These are phyloP conservation scores for Cetraspora pellucida DNA, from an alignment of 192 early-diverging fungal genomes.

Conservation along the genomic window DNA sequence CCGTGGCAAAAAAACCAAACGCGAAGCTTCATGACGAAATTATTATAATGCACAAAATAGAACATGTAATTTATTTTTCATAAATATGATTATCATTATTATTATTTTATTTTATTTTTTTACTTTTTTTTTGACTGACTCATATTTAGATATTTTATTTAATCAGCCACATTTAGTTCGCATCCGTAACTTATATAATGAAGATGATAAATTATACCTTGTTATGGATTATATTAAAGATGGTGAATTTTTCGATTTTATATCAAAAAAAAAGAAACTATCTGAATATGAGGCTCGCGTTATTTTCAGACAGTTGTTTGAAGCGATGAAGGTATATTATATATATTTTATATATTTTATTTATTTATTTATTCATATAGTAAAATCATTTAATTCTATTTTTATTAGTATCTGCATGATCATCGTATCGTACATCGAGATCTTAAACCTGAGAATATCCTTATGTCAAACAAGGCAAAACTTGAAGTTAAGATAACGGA, in stretches of 20 bases:
- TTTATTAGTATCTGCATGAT: slow-evolving; percentile 70
- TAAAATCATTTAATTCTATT: too few species aligned
- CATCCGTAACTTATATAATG: not conserved
- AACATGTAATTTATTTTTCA: not conserved
- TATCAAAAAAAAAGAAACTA: slow-evolving; percentile 72
- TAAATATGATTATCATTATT: not conserved
- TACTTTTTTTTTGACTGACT: not conserved
- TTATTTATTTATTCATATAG: too few species aligned
- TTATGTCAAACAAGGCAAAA: slow-evolving; percentile 52
- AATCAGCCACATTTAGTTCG: not conserved
- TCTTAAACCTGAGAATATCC: slow-evolving; percentile 84
- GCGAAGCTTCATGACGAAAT: not conserved
- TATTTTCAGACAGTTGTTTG: slow-evolving; percentile 78
- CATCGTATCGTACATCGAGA: slow-evolving; percentile 90
- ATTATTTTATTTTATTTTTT: not conserved
- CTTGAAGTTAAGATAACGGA: slow-evolving; percentile 89
- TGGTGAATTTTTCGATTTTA: slow-evolving; percentile 93
- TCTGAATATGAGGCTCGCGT: slow-evolving; percentile 76
- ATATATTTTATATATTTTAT: too few species aligned
- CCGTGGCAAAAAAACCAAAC: not conserved
- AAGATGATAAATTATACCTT: slow-evolving; percentile 12
- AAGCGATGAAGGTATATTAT: slow-evolving; percentile 58
- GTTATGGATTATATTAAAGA: slow-evolving; percentile 57
- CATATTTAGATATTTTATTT: too few species aligned
- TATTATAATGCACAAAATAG: not conserved